Base-by-base conservation (phyloP, 2,329 filamentous ascomycete genomes). In the Neonectria faginata region DNA sequence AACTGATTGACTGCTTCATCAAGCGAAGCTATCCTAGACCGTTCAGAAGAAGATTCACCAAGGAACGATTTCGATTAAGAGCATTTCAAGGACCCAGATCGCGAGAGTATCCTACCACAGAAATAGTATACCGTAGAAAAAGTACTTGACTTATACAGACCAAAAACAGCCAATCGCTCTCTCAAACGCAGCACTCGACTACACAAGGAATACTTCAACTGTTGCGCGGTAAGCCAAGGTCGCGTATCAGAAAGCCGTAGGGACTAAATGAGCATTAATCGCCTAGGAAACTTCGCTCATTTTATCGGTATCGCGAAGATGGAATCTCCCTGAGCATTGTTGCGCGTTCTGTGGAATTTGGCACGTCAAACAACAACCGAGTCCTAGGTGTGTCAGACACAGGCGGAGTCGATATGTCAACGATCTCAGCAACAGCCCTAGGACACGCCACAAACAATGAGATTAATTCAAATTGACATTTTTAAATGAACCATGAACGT, bases 301-400 rank as follows among this genome's bases (percentile, higher is more conserved):
- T n/a, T 1, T 39, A n/a, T 8, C 5, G 2, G 2, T 16, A n/a
- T n/a, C 36, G 7, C 1, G 1, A n/a, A 8, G 14, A 5, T 16
- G 2, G 2, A 8, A 5, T 16, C 5, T 14, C 14, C 7, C 3
- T 8, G 36, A 6, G 5, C 14, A 39, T 16, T 16, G 14, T 39
- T 16, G 5, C 14, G 14, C 6, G 5, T 16, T n/a, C 36, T n/a
- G 14, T 8, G 36, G 36, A 16, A 39, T n/a, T 39, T 39, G 14
- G 14, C 5, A 2, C n/a, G 36, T n/a, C 2, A 39, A 39, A n/a
- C 6, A 39, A n/a, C 16, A 39, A 39, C 3, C 33, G 33, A 14
- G 25, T 25, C 22, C 2, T 3, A 3, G 22, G 22, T 22, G 2
- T 22, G 22, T 22, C 22, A 3, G 2, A 3, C 3, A 22, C 22